Evolutionary conservation across 2,329 filamentous ascomycete genomes (phyloP).

Genomic region (Macrophomina pseudophaseolina): DNA sequence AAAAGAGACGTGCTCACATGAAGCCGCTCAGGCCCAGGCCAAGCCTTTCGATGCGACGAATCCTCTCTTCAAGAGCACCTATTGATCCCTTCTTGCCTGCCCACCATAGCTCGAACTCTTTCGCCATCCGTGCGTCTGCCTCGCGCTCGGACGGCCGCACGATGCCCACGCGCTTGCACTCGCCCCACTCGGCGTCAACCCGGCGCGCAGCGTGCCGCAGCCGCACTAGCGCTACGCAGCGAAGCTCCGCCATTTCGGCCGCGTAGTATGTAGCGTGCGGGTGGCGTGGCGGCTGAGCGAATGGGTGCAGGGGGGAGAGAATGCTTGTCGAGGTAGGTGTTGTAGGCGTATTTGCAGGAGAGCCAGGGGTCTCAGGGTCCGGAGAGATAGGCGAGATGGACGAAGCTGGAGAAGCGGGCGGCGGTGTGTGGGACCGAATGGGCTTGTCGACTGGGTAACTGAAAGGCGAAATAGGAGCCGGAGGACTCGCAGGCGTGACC

Average conservation of each 20-base stretch:
- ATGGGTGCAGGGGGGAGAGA: conserved; percentile 24
- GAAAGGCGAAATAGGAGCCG: conserved; percentile 34
- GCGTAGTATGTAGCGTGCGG: conserved; percentile 41
- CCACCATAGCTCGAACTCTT: conserved; percentile 25
- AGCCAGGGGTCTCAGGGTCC: conserved; percentile 27
- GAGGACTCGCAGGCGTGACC: conserved; percentile 28
- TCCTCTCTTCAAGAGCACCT: conserved; percentile 7
- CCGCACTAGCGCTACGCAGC: conserved; percentile 47
- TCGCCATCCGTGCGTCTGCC: conserved; percentile 11
- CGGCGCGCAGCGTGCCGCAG: conserved; percentile 47
- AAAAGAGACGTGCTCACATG: not conserved
- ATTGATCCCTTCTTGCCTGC: conserved; percentile 14
- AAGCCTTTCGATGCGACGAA: conserved; percentile 8
- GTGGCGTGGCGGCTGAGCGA: conserved; percentile 42
- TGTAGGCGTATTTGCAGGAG: conserved; percentile 34
- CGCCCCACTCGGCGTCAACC: conserved; percentile 42
- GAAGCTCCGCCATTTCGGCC: conserved; percentile 46
- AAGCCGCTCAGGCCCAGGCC: conserved; percentile 11
- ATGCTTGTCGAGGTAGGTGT: not conserved
- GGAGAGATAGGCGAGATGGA: not conserved
- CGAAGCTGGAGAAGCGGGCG: not conserved
- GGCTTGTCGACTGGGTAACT: conserved; percentile 34
- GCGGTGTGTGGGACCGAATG: not conserved
- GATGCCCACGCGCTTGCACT: conserved; percentile 28
- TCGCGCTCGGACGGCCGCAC: conserved; percentile 20